A percentile compares a stretch with the other conserved stretches of the same genome.
Conservation (phyloP, 1,284 basidiomycete species). For the Phellopilus nigrolimitatus region DNA sequence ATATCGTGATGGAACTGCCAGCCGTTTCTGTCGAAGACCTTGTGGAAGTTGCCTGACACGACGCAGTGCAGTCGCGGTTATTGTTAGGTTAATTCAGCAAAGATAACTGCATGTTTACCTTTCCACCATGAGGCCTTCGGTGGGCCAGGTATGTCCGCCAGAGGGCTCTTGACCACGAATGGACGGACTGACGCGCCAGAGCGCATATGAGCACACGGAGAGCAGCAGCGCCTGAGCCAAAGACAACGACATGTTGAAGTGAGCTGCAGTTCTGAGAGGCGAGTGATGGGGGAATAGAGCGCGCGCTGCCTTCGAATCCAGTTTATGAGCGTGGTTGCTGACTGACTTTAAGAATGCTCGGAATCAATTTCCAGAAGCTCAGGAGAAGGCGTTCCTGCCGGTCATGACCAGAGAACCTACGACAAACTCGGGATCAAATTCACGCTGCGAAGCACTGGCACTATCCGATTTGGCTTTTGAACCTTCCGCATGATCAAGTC, state of each 20-base stretch:
- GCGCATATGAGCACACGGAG: neutral
- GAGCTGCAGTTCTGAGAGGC: too few species aligned
- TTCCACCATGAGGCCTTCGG: constrained; percentile 16
- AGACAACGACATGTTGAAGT: too few species aligned
- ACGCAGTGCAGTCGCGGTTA: too few species aligned
- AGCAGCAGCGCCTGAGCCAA: neutral
- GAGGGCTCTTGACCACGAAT: constrained; percentile 2
- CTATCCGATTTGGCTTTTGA: too few species aligned
- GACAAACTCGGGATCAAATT: neutral
- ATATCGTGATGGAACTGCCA: constrained; percentile 23
- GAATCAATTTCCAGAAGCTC: neutral
- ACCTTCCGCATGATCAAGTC: neutral
- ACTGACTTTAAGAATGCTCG: neutral
- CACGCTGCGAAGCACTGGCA: too few species aligned
- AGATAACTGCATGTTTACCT: neutral
- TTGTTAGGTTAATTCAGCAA: neutral
- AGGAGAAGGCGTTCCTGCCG: too few species aligned
- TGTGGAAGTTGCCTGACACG: constrained; percentile 17
- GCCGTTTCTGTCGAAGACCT: constrained; percentile 16
- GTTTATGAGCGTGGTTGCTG: neutral
- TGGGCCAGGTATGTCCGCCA: constrained; percentile 14
- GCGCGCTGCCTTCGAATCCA: neutral
- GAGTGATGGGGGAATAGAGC: neutral
- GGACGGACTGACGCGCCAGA: constrained; percentile 9
- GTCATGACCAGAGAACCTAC: neutral